Evolutionary conservation across 2,329 filamentous ascomycete genomes (phyloP).

Genomic region (Apiospora arundinis): DNA sequence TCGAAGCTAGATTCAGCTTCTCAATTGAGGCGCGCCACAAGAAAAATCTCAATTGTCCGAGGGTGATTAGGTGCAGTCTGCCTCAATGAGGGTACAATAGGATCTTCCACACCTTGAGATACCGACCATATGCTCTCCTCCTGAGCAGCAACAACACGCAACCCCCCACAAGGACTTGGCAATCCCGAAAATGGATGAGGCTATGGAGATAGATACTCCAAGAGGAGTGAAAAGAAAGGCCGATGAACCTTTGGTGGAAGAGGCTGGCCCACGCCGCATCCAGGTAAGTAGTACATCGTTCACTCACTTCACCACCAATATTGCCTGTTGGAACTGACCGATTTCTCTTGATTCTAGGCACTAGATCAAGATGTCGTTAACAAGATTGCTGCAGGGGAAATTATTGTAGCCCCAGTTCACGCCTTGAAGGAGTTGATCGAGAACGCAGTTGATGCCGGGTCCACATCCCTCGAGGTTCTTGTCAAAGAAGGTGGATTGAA

Average conservation of each 20-base stretch:
- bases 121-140: not conserved
- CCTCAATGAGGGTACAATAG: not conserved
- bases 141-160: not conserved
- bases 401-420: conserved; percentile 96
- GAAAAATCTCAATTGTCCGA: not conserved
- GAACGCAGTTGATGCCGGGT: conserved; percentile 96
- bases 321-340: not conserved
- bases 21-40: not conserved
- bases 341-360: conserved; percentile 58
- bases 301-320: not conserved
- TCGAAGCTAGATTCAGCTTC: not conserved
- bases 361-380: conserved; percentile 94
- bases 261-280: conserved; percentile 49
- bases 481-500: conserved; percentile 97
- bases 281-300: conserved; percentile 47
- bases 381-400: conserved; percentile 97
- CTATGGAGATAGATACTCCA: conserved; percentile 52
- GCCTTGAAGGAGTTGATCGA: conserved; percentile 96
- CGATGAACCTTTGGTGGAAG: conserved; percentile 42
- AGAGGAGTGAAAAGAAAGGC: conserved; percentile 59
- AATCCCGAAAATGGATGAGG: conserved; percentile 38
- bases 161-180: not conserved
- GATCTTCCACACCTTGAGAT: not conserved
- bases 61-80: not conserved
- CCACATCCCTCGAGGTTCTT: conserved; percentile 86